These are phyloP conservation scores for Dactylellina leptospora DNA, from an alignment of 2,329 filamentous ascomycete species.

Conservation along the genomic window DNA sequence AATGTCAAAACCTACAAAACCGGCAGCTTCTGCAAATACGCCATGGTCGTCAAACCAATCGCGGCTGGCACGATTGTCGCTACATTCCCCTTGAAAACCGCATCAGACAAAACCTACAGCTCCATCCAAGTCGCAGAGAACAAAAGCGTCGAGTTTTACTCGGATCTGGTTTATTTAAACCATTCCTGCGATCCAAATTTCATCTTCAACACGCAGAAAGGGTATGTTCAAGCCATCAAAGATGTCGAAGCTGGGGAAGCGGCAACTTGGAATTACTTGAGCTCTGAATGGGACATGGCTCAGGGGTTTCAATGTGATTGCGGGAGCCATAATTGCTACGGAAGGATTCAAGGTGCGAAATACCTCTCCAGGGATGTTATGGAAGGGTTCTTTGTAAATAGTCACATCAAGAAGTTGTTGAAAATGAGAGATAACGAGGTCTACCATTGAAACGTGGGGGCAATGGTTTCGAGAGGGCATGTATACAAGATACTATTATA, in stretches of 20 bases:
- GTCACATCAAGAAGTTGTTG: background rate
- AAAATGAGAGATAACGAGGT: background rate
- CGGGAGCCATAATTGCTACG: slow-evolving; percentile 67
- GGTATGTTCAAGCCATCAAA: slow-evolving; percentile 68
- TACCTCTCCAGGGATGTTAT: slow-evolving; percentile 62
- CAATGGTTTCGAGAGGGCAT: no score
- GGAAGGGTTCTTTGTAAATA: background rate
- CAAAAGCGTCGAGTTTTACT: slow-evolving; percentile 71
- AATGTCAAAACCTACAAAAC: slow-evolving; percentile 62
- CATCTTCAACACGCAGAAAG: slow-evolving; percentile 69
- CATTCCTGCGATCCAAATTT: slow-evolving; percentile 73
- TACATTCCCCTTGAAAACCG: background rate
- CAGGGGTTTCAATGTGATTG: slow-evolving; percentile 76
- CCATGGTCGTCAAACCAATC: background rate
- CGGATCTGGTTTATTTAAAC: slow-evolving; percentile 73
- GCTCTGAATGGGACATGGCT: slow-evolving; percentile 77
- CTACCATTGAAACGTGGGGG: no score
- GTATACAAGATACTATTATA: no score
- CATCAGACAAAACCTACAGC: slow-evolving; percentile 66
- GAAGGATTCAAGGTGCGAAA: slow-evolving; percentile 72
- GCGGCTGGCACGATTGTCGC: background rate
- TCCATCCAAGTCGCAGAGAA: slow-evolving; percentile 70
- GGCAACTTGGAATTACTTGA: slow-evolving; percentile 77
- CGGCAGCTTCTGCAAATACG: background rate
- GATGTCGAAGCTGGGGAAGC: slow-evolving; percentile 68